Evolutionary conservation across 2,329 filamentous ascomycete species (phyloP).

Genomic region (Neobulgaria alba): DNA sequence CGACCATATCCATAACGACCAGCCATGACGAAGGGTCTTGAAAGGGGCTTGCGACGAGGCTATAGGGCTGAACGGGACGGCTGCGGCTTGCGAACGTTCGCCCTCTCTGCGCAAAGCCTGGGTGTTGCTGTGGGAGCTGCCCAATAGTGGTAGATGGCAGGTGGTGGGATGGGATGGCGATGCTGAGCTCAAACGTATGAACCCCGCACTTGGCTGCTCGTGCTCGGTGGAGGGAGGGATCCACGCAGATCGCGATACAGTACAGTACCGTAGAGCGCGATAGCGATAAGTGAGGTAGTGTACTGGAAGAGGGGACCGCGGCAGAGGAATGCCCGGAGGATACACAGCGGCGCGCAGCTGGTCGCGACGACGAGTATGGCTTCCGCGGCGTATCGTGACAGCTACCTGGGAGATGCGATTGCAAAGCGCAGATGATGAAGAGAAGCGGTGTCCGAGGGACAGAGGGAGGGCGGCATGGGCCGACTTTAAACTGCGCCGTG

Average conservation of each 20-base stretch:
- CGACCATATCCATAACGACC: conserved; percentile 34
- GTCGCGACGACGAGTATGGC: too few species aligned
- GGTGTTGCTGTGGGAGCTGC: neutral
- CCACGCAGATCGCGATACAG: neutral
- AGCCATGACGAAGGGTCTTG: conserved; percentile 9
- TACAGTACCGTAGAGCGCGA: too few species aligned
- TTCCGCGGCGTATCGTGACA: neutral
- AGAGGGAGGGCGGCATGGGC: neutral
- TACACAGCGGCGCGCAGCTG: too few species aligned
- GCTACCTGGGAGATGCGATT: neutral
- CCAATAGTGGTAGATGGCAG: neutral
- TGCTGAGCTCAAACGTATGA: too few species aligned
- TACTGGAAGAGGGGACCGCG: neutral
- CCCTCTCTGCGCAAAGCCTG: neutral
- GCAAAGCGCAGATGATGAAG: neutral
- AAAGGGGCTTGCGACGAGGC: neutral
- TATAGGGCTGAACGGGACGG: neutral
- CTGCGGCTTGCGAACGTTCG: neutral
- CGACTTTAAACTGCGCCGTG: neutral
- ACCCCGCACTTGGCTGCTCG: neutral
- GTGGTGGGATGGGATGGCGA: neutral
- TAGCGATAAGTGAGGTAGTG: neutral
- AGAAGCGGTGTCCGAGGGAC: neutral
- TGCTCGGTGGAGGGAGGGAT: too few species aligned
- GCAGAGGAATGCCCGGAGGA: neutral